A percentile compares a stretch with the other conserved stretches of the same genome.
Evolutionary conservation across 306 rosid species (phyloP).

Genomic region (Corylus heterophylla): DNA sequence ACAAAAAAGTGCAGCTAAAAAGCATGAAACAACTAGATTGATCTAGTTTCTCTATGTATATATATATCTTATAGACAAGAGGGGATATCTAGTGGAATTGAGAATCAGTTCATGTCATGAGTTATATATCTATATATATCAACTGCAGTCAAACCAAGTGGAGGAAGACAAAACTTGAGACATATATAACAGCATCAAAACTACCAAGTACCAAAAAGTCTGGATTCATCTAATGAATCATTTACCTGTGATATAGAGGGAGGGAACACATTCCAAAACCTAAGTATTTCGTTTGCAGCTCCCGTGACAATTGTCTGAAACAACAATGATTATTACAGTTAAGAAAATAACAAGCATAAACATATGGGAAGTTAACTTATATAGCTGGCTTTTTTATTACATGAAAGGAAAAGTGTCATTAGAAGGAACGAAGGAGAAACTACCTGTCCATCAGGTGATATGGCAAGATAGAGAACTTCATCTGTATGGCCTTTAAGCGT

Average conservation of each 20-base stretch:
- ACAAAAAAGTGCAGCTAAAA: background rate
- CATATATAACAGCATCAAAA: background rate
- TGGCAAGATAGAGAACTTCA: constrained; percentile 95
- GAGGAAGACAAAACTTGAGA: background rate
- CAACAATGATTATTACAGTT: constrained; percentile 11
- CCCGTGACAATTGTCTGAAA: constrained; percentile 97
- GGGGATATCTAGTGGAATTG: background rate
- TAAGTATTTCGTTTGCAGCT: constrained; percentile 97
- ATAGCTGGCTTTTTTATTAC: constrained; percentile 29
- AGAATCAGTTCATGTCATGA: background rate
- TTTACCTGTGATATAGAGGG: constrained; percentile 97
- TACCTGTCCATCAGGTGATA: constrained; percentile 99
- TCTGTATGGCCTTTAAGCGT: constrained; percentile 93
- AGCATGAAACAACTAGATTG: constrained; percentile 9
- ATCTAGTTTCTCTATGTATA: no score
- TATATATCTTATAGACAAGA: background rate
- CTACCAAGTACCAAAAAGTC: background rate
- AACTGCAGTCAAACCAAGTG: constrained; percentile 2
- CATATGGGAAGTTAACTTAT: constrained; percentile 4
- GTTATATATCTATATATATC: background rate
- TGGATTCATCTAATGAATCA: constrained; percentile 7
- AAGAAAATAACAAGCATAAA: constrained; percentile 19
- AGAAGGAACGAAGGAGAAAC: background rate
- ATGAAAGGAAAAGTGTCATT: constrained; percentile 35
- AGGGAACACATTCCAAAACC: constrained; percentile 98